These are phyloP conservation scores for Diaporthe citrichinensis DNA, from an alignment of 2,329 filamentous ascomycete species.

Conservation along the genomic window DNA sequence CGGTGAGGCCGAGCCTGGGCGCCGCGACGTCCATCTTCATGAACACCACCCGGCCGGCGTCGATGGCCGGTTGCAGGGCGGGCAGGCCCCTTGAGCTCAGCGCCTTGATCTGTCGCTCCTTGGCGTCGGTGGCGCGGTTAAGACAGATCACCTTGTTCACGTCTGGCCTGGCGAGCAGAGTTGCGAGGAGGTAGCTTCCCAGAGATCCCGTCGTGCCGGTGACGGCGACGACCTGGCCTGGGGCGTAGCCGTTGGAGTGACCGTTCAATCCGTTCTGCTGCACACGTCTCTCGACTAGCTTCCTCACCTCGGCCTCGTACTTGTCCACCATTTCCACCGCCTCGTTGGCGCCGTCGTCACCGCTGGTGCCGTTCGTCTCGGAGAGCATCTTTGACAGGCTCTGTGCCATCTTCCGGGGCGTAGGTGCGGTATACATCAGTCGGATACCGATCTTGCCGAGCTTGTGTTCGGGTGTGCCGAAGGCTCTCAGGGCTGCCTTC, in stretches of 20 bases:
- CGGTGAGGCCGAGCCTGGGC: constrained; percentile 55
- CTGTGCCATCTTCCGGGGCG: constrained; percentile 12
- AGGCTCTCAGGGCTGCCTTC: constrained; percentile 37
- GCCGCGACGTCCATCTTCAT: constrained; percentile 51
- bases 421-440: constrained; percentile 26
- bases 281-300: constrained; percentile 46
- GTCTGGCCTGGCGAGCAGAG: constrained; percentile 31
- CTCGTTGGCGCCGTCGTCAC: background rate
- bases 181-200: constrained; percentile 38
- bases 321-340: constrained; percentile 35
- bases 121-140: constrained; percentile 35
- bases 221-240: constrained; percentile 32
- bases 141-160: constrained; percentile 38
- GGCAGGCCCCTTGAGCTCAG: constrained; percentile 31
- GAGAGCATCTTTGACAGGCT: constrained; percentile 22
- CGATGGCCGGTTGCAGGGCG: constrained; percentile 23
- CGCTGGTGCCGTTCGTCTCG: background rate
- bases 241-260: constrained; percentile 5
- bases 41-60: constrained; percentile 29
- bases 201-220: constrained; percentile 39
- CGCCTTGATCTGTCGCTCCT: constrained; percentile 26
- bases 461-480: constrained; percentile 14
- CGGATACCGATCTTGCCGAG: constrained; percentile 24
- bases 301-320: constrained; percentile 50
- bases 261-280: constrained; percentile 22